Evolutionary conservation across 2,329 filamentous ascomycete genomes (phyloP).

Genomic region (Mycosphaerella arachidis): DNA sequence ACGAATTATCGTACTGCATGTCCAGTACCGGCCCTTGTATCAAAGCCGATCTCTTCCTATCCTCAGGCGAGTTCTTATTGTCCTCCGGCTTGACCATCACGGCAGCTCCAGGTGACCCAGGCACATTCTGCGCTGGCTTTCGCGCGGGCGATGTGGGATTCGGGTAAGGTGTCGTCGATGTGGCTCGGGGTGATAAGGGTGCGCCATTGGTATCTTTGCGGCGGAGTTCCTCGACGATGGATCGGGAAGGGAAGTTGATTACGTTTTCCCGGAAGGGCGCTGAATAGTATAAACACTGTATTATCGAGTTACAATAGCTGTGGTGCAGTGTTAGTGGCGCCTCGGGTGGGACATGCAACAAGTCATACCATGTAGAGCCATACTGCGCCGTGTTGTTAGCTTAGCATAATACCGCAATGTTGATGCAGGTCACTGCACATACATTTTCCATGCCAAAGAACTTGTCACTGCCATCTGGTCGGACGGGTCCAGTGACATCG

Average conservation of each 20-base stretch:
- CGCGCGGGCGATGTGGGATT: constrained; percentile 32
- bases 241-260: constrained; percentile 77
- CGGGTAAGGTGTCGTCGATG: constrained; percentile 35
- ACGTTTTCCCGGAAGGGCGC: constrained; percentile 90
- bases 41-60: constrained; percentile 95
- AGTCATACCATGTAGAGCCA: constrained; percentile 85
- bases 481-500: constrained; percentile 74
- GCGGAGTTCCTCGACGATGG: constrained; percentile 65
- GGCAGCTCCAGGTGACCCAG: constrained; percentile 51
- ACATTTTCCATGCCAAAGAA: constrained; percentile 99
- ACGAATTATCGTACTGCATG: constrained; percentile 73
- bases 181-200: constrained; percentile 33
- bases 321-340: constrained; percentile 9
- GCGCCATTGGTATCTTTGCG: constrained; percentile 29
- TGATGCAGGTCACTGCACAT: constrained; percentile 41
- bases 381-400: constrained; percentile 56
- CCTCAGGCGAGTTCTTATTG: constrained; percentile 89
- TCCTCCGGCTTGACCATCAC: constrained; percentile 72
- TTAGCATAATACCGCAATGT: constrained; percentile 3
- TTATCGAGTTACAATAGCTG: constrained; percentile 97
- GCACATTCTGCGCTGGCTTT: constrained; percentile 47
- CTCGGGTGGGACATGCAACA: neutral
- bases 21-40: constrained; percentile 81
- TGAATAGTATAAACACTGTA: constrained; percentile 96
- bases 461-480: constrained; percentile 88